Evolutionary conservation across 768 basidiomycete species (phyloP).

Genomic region (Suillus subalutaceus): DNA sequence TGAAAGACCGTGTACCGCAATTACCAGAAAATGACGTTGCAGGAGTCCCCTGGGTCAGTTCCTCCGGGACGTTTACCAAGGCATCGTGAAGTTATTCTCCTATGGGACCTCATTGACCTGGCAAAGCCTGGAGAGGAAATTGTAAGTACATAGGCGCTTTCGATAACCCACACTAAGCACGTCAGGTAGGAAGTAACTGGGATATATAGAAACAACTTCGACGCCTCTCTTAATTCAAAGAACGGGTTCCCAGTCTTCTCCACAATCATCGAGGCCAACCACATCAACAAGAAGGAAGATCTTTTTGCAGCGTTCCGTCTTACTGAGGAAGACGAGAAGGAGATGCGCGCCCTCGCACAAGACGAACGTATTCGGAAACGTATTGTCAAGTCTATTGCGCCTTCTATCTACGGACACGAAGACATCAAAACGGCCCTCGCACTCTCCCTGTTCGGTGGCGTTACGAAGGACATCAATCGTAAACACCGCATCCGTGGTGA

Average conservation of each 20-base stretch:
- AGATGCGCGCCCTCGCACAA: constrained; percentile 82
- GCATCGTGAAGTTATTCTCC: constrained; percentile 93
- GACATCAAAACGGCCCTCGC: constrained; percentile 98
- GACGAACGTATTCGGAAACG: constrained; percentile 97
- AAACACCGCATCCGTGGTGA: constrained; percentile 97
- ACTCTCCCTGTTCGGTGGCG: constrained; percentile 91
- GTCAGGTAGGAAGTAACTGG: constrained; percentile 87
- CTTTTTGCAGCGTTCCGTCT: constrained; percentile 97
- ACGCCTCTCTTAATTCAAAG: constrained; percentile 96
- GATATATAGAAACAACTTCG: constrained; percentile 98
- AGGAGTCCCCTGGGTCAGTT: constrained; percentile 97
- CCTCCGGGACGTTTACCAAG: constrained; percentile 96
- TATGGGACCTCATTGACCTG: constrained; percentile 98
- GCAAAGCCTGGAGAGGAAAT: constrained; percentile 99
- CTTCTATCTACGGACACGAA: constrained; percentile 98
- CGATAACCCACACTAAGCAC: constrained; percentile 15
- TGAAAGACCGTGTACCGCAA: constrained; percentile 95
- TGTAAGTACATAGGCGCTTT: constrained; percentile 48
- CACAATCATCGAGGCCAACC: constrained; percentile 97
- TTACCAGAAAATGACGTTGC: constrained; percentile 98
- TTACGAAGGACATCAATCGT: constrained; percentile 93
- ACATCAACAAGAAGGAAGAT: constrained; percentile 99
- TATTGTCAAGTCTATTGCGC: constrained; percentile 98
- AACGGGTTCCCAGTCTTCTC: constrained; percentile 99
- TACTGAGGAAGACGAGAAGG: constrained; percentile 95